These are phyloP conservation scores for Euclidium syriacum DNA, from an alignment of 345 rosid genomes.

Conservation along the genomic window DNA sequence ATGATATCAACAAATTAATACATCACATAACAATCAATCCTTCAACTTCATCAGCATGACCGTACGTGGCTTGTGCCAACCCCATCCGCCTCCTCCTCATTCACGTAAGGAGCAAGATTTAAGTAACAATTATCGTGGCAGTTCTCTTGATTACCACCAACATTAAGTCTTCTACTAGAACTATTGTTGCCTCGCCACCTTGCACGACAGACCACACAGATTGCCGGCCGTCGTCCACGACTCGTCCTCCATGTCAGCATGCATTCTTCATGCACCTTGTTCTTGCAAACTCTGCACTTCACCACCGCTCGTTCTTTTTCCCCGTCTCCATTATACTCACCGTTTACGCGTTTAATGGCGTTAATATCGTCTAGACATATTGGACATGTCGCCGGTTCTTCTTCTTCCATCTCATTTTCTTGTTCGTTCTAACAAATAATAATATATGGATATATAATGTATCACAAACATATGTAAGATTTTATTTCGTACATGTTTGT, in stretches of 20 bases:
- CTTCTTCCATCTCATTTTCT: conserved; percentile 34
- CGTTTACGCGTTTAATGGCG: neutral
- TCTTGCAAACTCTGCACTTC: conserved; percentile 63
- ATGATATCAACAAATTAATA: neutral
- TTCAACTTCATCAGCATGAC: conserved; percentile 15
- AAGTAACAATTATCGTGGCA: conserved; percentile 38
- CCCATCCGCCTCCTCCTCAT: conserved; percentile 34
- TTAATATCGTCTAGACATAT: conserved; percentile 66
- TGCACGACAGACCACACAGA: conserved; percentile 75
- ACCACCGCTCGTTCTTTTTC: conserved; percentile 36
- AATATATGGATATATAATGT: neutral
- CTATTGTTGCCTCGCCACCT: conserved; percentile 51
- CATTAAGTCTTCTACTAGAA: neutral
- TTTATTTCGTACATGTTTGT: too few species aligned
- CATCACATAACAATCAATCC: neutral
- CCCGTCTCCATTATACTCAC: neutral
- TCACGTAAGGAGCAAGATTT: conserved; percentile 60
- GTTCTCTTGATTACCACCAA: conserved; percentile 13
- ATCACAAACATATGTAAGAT: neutral
- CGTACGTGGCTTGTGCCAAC: conserved; percentile 27
- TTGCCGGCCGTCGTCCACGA: conserved; percentile 58
- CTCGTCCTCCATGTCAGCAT: conserved; percentile 68
- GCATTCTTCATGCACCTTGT: conserved; percentile 76
- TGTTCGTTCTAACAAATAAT: neutral
- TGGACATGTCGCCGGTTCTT: conserved; percentile 45